These are phyloP conservation scores for Naegleria gruberi DNA, from an alignment of 208 protist genomes.

Conservation along the genomic window DNA sequence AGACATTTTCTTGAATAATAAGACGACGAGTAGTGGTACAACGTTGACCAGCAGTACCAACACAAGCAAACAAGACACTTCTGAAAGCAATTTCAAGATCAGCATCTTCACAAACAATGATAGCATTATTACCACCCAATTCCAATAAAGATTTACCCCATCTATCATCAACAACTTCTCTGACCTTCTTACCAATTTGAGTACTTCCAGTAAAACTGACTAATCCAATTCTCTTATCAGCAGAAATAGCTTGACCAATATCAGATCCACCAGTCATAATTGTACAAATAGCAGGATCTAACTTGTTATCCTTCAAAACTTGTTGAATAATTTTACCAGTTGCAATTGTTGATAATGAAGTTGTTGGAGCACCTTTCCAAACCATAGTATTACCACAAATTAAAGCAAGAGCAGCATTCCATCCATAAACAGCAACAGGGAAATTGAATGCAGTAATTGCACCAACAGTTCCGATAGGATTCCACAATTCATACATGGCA, in stretches of 20 bases:
- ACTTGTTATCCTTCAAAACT: slow-evolving; percentile 48
- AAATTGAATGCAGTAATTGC: slow-evolving; percentile 71
- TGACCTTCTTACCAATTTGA: slow-evolving; percentile 25
- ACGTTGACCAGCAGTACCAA: slow-evolving; percentile 61
- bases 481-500: slow-evolving; percentile 56
- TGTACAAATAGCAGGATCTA: slow-evolving; percentile 40
- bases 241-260: slow-evolving; percentile 50
- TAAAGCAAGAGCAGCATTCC: slow-evolving; percentile 53
- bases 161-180: slow-evolving; percentile 33
- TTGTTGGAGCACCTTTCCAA: slow-evolving; percentile 57
- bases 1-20: slow-evolving; percentile 50
- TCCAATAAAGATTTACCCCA: slow-evolving; percentile 57
- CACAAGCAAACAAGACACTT: slow-evolving; percentile 49
- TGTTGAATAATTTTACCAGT: slow-evolving; percentile 46
- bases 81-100: slow-evolving; percentile 50
- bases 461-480: slow-evolving; percentile 58
- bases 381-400: slow-evolving; percentile 53
- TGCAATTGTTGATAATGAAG: slow-evolving; percentile 48
- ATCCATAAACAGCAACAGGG: slow-evolving; percentile 58
- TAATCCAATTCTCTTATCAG: slow-evolving; percentile 46
- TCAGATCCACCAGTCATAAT: slow-evolving; percentile 40
- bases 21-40: slow-evolving; percentile 54
- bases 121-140: slow-evolving; percentile 64
- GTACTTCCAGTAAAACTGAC: slow-evolving; percentile 64
- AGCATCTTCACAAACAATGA: slow-evolving; percentile 55